Conservation (phyloP, 2,329 filamentous ascomycete genomes). For the Botrytis squamosa region DNA sequence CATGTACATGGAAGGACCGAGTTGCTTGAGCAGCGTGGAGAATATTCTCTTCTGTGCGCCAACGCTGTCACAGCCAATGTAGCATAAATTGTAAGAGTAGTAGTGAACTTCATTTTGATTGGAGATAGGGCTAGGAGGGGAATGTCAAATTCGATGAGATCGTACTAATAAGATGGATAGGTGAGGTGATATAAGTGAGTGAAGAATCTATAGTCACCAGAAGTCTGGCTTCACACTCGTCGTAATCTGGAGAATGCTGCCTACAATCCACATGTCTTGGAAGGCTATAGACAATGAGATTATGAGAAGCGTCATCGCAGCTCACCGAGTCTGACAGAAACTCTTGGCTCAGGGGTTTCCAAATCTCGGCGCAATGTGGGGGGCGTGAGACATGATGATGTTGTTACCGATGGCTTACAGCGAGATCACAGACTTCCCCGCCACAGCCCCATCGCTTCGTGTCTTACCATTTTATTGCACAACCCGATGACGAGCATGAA, state of each 20-base stretch:
- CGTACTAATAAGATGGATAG: not conserved
- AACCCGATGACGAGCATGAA: not conserved
- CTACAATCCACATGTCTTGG: not conserved
- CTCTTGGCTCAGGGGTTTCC: not conserved
- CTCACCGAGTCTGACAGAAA: not conserved
- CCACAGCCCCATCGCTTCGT: not conserved
- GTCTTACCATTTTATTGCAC: not conserved
- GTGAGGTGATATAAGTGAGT: not conserved
- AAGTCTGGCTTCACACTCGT: not conserved
- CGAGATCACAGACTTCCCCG: not conserved
- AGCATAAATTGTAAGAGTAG: not conserved
- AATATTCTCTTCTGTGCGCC: not conserved
- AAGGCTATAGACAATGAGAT: not conserved
- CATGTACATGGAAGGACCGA: conserved; percentile 1
- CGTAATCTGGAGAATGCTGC: not conserved
- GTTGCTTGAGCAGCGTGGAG: not conserved
- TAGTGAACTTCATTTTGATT: not conserved
- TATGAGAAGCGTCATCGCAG: not conserved
- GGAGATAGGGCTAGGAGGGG: not conserved
- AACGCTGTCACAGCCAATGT: not conserved
- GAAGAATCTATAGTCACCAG: not conserved
- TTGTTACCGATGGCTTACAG: not conserved
- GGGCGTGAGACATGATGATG: not conserved
- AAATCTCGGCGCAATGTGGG: not conserved
- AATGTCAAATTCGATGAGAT: no score